Evolutionary conservation across 2,329 filamentous ascomycete genomes (phyloP).

Genomic region (Botrytis cinerea): DNA sequence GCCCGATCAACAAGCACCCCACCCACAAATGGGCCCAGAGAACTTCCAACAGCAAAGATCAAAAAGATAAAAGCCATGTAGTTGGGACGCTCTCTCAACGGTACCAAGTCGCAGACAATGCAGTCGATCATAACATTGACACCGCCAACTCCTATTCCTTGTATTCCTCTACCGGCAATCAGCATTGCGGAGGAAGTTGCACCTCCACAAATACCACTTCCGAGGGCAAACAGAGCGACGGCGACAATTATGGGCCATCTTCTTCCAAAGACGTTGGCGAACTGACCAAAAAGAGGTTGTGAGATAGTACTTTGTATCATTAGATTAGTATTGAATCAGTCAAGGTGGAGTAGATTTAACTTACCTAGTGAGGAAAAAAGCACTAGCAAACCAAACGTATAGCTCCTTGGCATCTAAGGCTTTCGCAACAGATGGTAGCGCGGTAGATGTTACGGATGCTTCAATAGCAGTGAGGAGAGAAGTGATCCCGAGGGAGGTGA

Average conservation of each 20-base stretch:
- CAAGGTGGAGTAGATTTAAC: background rate
- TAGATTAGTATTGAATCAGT: too few species aligned
- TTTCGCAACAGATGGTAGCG: constrained; percentile 57
- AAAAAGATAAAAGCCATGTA: constrained; percentile 46
- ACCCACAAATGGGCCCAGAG: constrained; percentile 45
- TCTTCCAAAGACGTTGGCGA: constrained; percentile 56
- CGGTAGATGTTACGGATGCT: constrained; percentile 58
- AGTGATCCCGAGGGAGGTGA: constrained; percentile 31
- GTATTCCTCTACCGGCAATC: constrained; percentile 48
- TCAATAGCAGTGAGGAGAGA: constrained; percentile 35
- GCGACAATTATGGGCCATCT: constrained; percentile 46
- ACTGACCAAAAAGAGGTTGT: constrained; percentile 45
- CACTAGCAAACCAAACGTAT: constrained; percentile 74
- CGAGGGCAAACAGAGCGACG: constrained; percentile 52
- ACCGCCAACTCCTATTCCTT: constrained; percentile 43
- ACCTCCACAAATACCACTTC: constrained; percentile 54
- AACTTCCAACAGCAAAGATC: constrained; percentile 47
- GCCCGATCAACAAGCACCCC: constrained; percentile 45
- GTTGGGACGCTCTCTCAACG: constrained; percentile 49
- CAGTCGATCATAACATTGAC: constrained; percentile 49
- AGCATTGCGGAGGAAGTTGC: constrained; percentile 49
- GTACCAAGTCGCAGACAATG: constrained; percentile 53
- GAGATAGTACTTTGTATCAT: constrained; percentile 2
- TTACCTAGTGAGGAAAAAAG: constrained; percentile 59
- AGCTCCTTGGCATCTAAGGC: constrained; percentile 48